Conservation (phyloP, 441 rosid species). For the Erodium chrysanthum region DNA sequence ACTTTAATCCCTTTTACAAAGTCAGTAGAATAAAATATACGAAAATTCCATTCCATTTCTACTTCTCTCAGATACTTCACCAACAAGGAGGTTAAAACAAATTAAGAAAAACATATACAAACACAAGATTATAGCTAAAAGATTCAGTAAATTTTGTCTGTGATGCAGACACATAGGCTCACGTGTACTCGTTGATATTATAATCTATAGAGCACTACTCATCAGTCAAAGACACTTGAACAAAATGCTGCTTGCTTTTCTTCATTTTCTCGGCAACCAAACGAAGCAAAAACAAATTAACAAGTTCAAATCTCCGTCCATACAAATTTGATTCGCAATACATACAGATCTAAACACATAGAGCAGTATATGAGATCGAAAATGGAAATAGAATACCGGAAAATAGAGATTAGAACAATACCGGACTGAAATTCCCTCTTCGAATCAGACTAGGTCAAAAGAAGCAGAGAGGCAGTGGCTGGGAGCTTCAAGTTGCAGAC, state of each 20-base stretch:
- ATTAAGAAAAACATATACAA: neutral
- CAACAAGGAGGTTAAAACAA: neutral
- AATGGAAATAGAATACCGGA: neutral
- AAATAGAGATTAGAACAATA: slow-evolving; percentile 6
- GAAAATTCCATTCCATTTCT: neutral
- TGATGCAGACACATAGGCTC: neutral
- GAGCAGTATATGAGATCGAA: neutral
- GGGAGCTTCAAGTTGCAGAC: slow-evolving; percentile 3
- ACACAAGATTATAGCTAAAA: neutral
- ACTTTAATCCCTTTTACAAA: neutral
- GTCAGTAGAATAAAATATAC: neutral
- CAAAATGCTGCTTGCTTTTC: neutral
- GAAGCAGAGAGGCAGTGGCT: slow-evolving; percentile 3
- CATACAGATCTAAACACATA: too few relatives aligned
- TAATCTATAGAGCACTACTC: neutral
- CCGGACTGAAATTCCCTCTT: slow-evolving; percentile 4
- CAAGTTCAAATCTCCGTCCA: too few relatives aligned
- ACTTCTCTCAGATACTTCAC: neutral
- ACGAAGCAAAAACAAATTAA: too few relatives aligned
- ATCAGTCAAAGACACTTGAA: neutral
- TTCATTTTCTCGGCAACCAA: neutral
- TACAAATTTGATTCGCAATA: too few relatives aligned
- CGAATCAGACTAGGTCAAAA: neutral
- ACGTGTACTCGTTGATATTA: neutral
- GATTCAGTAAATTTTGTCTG: neutral